phyloP scores from a whole-genome alignment of 192 early-diverging fungal species.

The Pilaira anomala region DNA sequence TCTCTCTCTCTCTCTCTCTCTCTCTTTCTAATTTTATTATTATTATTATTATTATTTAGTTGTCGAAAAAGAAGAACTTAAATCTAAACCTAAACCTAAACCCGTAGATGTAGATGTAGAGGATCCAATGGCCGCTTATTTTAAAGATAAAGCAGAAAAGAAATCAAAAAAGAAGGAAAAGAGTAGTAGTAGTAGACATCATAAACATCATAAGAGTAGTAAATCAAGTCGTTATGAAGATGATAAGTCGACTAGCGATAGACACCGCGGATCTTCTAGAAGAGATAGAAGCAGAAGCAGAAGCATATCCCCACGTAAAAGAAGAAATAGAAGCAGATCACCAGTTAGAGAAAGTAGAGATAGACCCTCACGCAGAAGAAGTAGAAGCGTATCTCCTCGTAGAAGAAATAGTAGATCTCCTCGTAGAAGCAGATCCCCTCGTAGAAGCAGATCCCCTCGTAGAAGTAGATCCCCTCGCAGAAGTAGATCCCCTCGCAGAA shows the following conservation, averaged over 20 bases:
- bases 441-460: too few species aligned
- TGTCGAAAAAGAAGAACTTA: background rate
- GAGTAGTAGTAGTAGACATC: slow-evolving; percentile 19
- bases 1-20: background rate
- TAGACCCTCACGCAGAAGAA: background rate
- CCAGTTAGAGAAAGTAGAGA: background rate
- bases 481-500: background rate
- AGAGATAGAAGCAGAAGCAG: background rate
- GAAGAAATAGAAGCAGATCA: background rate
- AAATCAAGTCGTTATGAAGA: background rate
- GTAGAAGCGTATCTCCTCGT: too few species aligned
- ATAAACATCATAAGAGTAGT: slow-evolving; percentile 37
- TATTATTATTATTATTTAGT: slow-evolving; percentile 11
- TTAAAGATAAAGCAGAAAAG: slow-evolving; percentile 62
- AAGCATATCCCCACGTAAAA: background rate
- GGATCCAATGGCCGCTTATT: slow-evolving; percentile 66
- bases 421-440: too few species aligned
- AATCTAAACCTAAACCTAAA: slow-evolving; percentile 6
- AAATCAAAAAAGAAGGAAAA: slow-evolving; percentile 39
- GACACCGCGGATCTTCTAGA: too few species aligned
- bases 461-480: background rate
- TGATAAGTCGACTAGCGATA: too few species aligned
- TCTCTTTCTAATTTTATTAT: too few species aligned
- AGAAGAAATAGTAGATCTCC: too few species aligned
- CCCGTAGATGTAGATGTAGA: slow-evolving; percentile 30